Conservation (phyloP, 2,329 filamentous ascomycete species). For the Cytospora piceicola region DNA sequence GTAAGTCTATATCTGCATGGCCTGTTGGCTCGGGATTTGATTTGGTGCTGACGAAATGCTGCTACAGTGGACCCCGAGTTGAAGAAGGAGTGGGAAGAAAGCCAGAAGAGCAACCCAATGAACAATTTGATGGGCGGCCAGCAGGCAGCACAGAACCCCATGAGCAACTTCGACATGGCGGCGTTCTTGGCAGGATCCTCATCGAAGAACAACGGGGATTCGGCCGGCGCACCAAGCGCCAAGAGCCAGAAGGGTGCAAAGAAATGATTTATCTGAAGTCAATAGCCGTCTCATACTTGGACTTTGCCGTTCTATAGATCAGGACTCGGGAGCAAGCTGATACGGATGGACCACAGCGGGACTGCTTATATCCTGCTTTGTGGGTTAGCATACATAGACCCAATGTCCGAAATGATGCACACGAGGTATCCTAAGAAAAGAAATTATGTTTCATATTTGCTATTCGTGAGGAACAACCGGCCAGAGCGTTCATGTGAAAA, state of each 20-base stretch:
- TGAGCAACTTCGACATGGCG: conserved; percentile 65
- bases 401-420: background rate
- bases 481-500: background rate
- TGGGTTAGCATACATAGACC: background rate
- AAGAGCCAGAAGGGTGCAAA: conserved; percentile 15
- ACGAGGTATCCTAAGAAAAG: background rate
- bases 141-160: conserved; percentile 43
- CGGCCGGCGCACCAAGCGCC: conserved; percentile 4
- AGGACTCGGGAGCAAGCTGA: background rate
- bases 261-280: background rate
- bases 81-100: conserved; percentile 88
- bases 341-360: background rate
- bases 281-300: background rate
- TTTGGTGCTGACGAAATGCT: conserved; percentile 3
- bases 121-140: conserved; percentile 55
- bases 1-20: conserved; percentile 60
- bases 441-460: background rate
- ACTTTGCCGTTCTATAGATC: background rate
- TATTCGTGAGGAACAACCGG: background rate
- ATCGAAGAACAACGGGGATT: conserved; percentile 43
- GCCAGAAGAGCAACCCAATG: conserved; percentile 76
- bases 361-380: background rate
- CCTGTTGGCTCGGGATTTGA: background rate
- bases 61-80: conserved; percentile 93
- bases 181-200: conserved; percentile 62